These are phyloP conservation scores for Calycina herbarum DNA, from an alignment of 2,329 filamentous ascomycete genomes.

Conservation along the genomic window DNA sequence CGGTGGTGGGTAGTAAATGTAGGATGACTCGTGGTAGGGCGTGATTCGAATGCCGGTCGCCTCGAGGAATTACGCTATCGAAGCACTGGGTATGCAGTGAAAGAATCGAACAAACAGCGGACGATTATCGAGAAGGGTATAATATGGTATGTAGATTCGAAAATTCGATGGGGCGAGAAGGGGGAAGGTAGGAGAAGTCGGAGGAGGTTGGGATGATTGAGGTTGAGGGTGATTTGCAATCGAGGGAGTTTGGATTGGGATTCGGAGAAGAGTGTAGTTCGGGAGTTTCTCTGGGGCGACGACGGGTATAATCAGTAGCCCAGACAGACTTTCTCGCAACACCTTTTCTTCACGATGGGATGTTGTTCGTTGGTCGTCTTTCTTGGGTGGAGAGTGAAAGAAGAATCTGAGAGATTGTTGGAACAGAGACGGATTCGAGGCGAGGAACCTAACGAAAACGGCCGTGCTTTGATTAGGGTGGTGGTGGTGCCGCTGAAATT, in stretches of 20 bases:
- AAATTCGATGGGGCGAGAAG: constrained; percentile 16
- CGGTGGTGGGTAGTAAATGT: constrained; percentile 22
- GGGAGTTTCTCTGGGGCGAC: background rate
- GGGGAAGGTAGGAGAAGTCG: background rate
- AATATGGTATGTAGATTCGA: constrained; percentile 21
- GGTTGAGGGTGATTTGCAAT: constrained; percentile 10
- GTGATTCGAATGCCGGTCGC: constrained; percentile 30
- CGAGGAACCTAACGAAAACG: constrained; percentile 19
- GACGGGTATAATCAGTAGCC: background rate
- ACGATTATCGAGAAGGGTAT: constrained; percentile 19
- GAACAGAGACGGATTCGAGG: background rate
- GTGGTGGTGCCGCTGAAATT: constrained; percentile 13
- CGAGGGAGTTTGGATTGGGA: constrained; percentile 21
- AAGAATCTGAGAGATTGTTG: constrained; percentile 11
- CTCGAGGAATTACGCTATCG: constrained; percentile 12
- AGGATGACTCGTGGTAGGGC: constrained; percentile 18
- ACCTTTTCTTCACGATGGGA: constrained; percentile 6
- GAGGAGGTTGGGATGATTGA: constrained; percentile 14
- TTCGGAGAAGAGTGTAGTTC: constrained; percentile 20
- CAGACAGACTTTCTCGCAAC: background rate
- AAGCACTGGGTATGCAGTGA: constrained; percentile 20
- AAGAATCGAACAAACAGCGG: constrained; percentile 27
- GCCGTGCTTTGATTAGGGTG: constrained; percentile 23
- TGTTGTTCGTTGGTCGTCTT: background rate
- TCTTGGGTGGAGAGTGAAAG: background rate